These are phyloP conservation scores for Leptomonas pyrrhocoris DNA, from an alignment of 208 protist species.

Conservation along the genomic window DNA sequence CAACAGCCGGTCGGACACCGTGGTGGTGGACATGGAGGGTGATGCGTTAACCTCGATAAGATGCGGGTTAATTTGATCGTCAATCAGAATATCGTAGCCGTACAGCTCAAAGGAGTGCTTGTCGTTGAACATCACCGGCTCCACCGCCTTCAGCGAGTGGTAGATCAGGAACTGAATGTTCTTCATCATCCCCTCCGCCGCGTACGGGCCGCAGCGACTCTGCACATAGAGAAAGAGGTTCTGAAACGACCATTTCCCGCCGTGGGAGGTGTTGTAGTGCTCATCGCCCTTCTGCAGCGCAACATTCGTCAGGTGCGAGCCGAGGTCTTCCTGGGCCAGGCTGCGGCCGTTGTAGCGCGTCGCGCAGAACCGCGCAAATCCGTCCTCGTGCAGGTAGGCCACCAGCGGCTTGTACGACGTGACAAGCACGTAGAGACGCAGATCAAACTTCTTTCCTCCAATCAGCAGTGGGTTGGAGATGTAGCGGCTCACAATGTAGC, in stretches of 20 bases:
- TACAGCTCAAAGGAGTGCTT: constrained; percentile 97
- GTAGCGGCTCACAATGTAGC: constrained; percentile 94
- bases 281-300: constrained; percentile 95
- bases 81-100: constrained; percentile 98
- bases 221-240: constrained; percentile 91
- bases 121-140: constrained; percentile 94
- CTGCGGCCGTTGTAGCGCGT: constrained; percentile 77
- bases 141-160: constrained; percentile 90
- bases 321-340: constrained; percentile 75
- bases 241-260: constrained; percentile 93
- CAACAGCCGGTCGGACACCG: constrained; percentile 76
- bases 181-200: constrained; percentile 72
- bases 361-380: constrained; percentile 95
- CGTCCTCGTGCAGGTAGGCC: constrained; percentile 91
- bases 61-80: constrained; percentile 94
- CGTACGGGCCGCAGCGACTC: constrained; percentile 66
- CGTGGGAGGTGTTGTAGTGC: constrained; percentile 94
- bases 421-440: constrained; percentile 97
- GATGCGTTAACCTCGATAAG: constrained; percentile 97
- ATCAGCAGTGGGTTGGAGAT: constrained; percentile 96
- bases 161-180: constrained; percentile 94
- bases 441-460: constrained; percentile 97
- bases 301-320: constrained; percentile 97
- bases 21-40: constrained; percentile 90
- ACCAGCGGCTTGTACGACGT: constrained; percentile 93